A percentile compares a stretch with the other conserved stretches of the same genome.
phyloP scores from a whole-genome alignment of 2,329 filamentous ascomycete genomes.

The Scedosporium minutisporum region DNA sequence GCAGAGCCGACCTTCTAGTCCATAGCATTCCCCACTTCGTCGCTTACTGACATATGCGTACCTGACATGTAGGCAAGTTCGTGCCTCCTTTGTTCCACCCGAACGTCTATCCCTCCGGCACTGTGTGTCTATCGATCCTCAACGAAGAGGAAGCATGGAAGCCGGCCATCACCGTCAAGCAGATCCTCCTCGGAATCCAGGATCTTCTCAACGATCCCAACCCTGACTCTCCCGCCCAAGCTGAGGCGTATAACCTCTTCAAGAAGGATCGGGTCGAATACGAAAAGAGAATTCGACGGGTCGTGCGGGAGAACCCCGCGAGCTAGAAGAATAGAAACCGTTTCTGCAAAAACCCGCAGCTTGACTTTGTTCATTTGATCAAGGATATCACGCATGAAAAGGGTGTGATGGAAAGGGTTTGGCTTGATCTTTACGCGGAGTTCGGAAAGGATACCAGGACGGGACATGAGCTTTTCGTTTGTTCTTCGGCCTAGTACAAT shows the following conservation, averaged over 20 bases:
- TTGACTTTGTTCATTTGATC: not conserved
- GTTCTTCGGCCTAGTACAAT: not conserved
- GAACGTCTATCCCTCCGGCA: slow-evolving; percentile 96
- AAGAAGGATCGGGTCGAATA: slow-evolving; percentile 85
- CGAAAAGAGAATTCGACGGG: slow-evolving; percentile 74
- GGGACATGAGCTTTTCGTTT: not conserved
- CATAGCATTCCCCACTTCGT: not conserved
- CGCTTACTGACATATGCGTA: not conserved
- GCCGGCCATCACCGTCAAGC: slow-evolving; percentile 95
- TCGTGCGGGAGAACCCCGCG: slow-evolving; percentile 83
- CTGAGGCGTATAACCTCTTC: slow-evolving; percentile 93
- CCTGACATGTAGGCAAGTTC: slow-evolving; percentile 67
- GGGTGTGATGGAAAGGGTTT: not conserved
- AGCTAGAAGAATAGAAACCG: slow-evolving; percentile 33
- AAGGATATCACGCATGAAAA: not conserved
- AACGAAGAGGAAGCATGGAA: slow-evolving; percentile 99
- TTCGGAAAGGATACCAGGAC: slow-evolving; percentile 3
- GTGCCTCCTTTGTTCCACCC: slow-evolving; percentile 92
- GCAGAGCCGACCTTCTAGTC: not conserved
- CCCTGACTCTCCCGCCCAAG: slow-evolving; percentile 91
- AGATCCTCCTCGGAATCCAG: slow-evolving; percentile 92
- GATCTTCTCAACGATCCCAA: slow-evolving; percentile 94
- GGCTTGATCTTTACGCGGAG: slow-evolving; percentile 1
- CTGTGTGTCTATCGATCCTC: slow-evolving; percentile 90
- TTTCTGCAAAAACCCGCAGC: not conserved